Base-by-base conservation (phyloP, 805 yeast species). In the Pichia thaimueangensis region DNA sequence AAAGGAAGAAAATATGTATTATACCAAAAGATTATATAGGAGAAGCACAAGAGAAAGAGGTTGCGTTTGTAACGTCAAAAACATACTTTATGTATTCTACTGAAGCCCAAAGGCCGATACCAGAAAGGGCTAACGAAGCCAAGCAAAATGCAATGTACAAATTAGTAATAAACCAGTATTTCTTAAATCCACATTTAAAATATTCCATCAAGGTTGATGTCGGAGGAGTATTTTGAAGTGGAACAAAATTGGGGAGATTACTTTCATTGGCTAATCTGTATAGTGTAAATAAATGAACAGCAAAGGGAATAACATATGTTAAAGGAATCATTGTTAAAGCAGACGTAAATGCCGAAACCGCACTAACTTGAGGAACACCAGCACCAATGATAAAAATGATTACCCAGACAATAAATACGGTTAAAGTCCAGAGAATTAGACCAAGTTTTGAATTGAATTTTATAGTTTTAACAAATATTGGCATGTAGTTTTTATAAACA, bases 401-500 rank as follows among this genome's bases (percentile, higher is more conserved):
- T 9, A 50, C 30, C 50, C 52, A 55, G 20, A 49, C 33, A 6
- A 39, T 2, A 11, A 41, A 22, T 6, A 44, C 51, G 4, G 54
- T 53, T 22, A 30, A 22, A 37, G 16, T 12, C 45, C 55, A 57
- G 10, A 43, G 27, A 24, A 44, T 27, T 7, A 35, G 23, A n/a
- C 74, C 74, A 31, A 42, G 39, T 35, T 50, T 54, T 25, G 69
- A 53, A 31, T 58, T 55, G 33, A 67, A 56, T 20, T 47, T 45
- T 19, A 72, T 68, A 31, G 56, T 52, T 12, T 53, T 49, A 44
- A 65, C 51, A 15, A 64, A 47, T 9, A 59, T 41, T 20, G 63
- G 61, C 27, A 68, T 45, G 42, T 68, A 57, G 12, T 67, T 63
- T 47, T 64, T 65, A 59, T 70, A 71, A 21, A 64, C 42, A n/a